Evolutionary conservation across 2,329 filamentous ascomycete genomes (phyloP).

Genomic region (Fusarium tupiense): DNA sequence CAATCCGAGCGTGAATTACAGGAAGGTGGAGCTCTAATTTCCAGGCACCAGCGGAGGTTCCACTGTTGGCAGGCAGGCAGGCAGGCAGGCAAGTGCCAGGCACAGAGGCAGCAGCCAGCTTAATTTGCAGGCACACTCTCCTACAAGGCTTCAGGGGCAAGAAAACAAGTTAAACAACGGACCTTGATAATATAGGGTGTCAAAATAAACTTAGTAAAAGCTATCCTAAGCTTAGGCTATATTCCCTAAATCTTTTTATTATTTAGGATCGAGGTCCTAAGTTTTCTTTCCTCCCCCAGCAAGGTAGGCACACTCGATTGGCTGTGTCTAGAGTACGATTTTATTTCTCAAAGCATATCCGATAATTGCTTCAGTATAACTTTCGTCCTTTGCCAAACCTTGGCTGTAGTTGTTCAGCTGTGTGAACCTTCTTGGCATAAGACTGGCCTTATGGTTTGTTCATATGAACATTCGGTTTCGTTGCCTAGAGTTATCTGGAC

Average conservation of each 20-base stretch:
- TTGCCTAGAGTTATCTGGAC: background rate
- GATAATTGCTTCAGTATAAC: background rate
- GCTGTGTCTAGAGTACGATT: background rate
- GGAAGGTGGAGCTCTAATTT: slow-evolving; percentile 6
- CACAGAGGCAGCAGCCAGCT: background rate
- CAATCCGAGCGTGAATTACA: slow-evolving; percentile 24
- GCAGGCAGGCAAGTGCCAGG: background rate
- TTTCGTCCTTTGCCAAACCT: background rate
- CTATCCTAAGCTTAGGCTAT: no score
- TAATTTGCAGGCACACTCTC: background rate
- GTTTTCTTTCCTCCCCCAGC: no score
- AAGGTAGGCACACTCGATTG: background rate
- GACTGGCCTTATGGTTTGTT: background rate
- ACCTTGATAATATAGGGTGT: no score
- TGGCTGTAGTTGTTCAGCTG: background rate
- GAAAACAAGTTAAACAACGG: no score
- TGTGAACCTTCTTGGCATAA: background rate
- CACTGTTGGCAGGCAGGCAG: background rate
- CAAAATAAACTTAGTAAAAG: no score
- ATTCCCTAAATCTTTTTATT: no score
- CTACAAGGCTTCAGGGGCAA: no score
- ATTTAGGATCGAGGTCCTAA: no score
- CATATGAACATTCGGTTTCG: background rate
- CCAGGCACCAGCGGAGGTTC: slow-evolving; percentile 32
- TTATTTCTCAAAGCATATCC: background rate